Base-by-base conservation (phyloP, 2,329 filamentous ascomycete genomes). In the Capronia americana region DNA sequence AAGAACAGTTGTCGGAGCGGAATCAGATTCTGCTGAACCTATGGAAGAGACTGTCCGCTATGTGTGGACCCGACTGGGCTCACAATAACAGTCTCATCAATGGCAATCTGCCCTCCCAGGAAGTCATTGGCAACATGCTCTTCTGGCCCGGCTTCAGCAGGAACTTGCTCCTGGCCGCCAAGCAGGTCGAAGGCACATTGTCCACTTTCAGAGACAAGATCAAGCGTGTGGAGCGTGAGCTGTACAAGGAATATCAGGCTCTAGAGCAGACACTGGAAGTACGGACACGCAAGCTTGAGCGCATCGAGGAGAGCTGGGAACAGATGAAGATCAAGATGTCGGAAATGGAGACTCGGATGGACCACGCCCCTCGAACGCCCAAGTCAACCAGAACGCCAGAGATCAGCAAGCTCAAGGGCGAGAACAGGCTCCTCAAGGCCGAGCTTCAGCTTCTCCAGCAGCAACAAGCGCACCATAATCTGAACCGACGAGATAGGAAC, bases 31-130 rank as follows among this genome's bases (percentile, higher is more conserved):
- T 98, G 20, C 86, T 97, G 24, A 85, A 88, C n/a, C 82, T 98
- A 4, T 99, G 95, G 95, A 94, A 94, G 69, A 87, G 91, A 54
- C 85, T 99, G 8, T 93, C 92, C 3, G 85, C 87, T 0, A 85
- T 98, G 51, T 98, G 95, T 74, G 95, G 95, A 11, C 86, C 88
- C 0, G 95, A 98, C 75, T 99, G 95, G 94, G 88, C 91, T 4
- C 91, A 97, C 77, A 88, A 90, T 74, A 93, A 98, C 77, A 90
- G 90, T 64, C 87, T 97, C 26, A 91, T 98, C 75, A 94, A 95
- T 73, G 92, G 93, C 23, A 91, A 94, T 66, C 81, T 96, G 6
- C 92, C 93, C 0, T 92, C 90, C 12, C 84, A 96, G 38, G 94
- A 97, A 74, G 89, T 93, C 14, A 91, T 99, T 68, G 88, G 89